Conservation (phyloP, 768 basidiomycete species). For the Tephrocybe sp. region DNA sequence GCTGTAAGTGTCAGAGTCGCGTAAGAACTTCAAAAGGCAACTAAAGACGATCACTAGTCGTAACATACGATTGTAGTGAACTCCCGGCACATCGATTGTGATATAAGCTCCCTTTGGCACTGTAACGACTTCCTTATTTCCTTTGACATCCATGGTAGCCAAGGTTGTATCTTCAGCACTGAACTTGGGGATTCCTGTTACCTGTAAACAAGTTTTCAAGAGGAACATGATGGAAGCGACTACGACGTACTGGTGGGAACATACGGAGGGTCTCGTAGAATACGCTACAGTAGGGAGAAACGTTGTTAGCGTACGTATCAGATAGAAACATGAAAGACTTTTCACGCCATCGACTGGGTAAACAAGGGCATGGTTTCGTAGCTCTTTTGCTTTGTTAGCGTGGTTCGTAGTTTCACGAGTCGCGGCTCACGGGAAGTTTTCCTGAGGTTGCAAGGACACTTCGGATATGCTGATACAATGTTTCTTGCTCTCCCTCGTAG, state of each 20-base stretch:
- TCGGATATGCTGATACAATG: conserved; percentile 36
- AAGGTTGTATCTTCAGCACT: conserved; percentile 46
- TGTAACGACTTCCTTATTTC: conserved; percentile 35
- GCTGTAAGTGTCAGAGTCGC: too few relatives aligned
- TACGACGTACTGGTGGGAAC: conserved; percentile 41
- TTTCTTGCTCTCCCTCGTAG: conserved; percentile 42
- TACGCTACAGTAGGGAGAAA: conserved; percentile 29
- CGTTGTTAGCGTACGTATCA: background rate
- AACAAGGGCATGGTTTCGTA: conserved; percentile 40
- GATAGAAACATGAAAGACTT: background rate
- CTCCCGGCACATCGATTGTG: conserved; percentile 33
- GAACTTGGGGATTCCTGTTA: conserved; percentile 39
- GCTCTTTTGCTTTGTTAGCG: conserved; percentile 21
- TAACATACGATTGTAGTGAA: conserved; percentile 51
- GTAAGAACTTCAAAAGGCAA: too few relatives aligned
- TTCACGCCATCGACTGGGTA: conserved; percentile 38
- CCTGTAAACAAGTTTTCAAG: conserved; percentile 23
- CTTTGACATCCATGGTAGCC: conserved; percentile 30
- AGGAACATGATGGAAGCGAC: background rate
- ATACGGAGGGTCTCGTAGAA: conserved; percentile 50
- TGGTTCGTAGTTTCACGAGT: background rate
- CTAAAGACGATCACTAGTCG: too few relatives aligned
- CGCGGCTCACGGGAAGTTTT: conserved; percentile 26
- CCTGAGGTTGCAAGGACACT: conserved; percentile 29
- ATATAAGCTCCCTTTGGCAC: conserved; percentile 42